phyloP scores from a whole-genome alignment of 2,329 filamentous ascomycete genomes.

The Fusarium fujikuroi region DNA sequence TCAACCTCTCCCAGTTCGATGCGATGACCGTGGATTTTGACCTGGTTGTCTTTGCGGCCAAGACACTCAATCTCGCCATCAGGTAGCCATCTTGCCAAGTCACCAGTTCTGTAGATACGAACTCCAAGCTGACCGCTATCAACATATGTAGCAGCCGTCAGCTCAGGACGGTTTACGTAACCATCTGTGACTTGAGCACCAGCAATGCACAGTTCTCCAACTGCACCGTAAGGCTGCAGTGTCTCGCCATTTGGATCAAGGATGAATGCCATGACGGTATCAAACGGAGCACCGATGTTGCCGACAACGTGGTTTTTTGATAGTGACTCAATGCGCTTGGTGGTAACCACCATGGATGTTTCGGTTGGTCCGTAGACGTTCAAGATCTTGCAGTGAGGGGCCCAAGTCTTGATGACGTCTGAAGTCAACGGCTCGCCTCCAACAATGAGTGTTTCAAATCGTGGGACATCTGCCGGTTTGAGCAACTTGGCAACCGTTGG shows the following conservation, averaged over 20 bases:
- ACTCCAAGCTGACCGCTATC: neutral
- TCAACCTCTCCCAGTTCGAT: constrained; percentile 46
- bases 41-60: constrained; percentile 42
- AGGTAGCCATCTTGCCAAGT: constrained; percentile 31
- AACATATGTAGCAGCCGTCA: neutral
- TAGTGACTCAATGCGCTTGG: neutral
- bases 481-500: neutral
- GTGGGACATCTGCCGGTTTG: neutral
- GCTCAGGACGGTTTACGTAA: neutral
- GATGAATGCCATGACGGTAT: neutral
- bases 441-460: neutral
- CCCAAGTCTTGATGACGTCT: neutral
- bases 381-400: neutral
- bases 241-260: neutral
- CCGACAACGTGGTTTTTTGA: neutral
- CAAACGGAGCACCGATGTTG: constrained; percentile 1
- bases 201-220: neutral
- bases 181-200: neutral
- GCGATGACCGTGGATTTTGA: constrained; percentile 45
- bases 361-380: neutral
- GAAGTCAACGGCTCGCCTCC: neutral
- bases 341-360: neutral
- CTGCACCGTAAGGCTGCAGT: neutral
- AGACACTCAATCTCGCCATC: constrained; percentile 28
- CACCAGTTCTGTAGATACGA: constrained; percentile 24